Conservation (phyloP, 2,329 filamentous ascomycete species). For the Fusarium sororula region DNA sequence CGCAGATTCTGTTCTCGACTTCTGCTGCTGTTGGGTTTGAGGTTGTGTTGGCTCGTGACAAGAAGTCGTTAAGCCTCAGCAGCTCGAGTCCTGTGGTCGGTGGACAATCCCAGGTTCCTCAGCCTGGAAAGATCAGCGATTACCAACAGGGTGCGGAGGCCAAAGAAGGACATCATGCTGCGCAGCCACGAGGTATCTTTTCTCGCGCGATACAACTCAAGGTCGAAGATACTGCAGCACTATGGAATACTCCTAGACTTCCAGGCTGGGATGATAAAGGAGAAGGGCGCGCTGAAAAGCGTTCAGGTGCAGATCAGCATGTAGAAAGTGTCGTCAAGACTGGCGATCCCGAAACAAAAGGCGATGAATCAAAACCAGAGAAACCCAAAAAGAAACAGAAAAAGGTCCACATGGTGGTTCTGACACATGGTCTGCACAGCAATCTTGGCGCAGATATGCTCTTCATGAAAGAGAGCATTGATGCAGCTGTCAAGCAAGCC, state of each 20-base stretch:
- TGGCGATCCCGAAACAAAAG: slow-evolving; percentile 43
- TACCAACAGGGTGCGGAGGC: slow-evolving; percentile 71
- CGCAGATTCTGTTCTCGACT: slow-evolving; percentile 92
- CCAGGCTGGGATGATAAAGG: slow-evolving; percentile 68
- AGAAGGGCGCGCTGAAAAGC: slow-evolving; percentile 39
- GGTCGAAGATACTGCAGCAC: slow-evolving; percentile 85
- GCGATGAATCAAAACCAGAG: slow-evolving; percentile 29
- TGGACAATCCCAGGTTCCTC: slow-evolving; percentile 59
- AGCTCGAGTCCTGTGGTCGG: slow-evolving; percentile 57
- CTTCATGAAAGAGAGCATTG: slow-evolving; percentile 96
- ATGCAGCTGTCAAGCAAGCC: slow-evolving; percentile 79
- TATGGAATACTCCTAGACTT: slow-evolving; percentile 93
- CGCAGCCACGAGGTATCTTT: slow-evolving; percentile 79
- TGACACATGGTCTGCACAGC: slow-evolving; percentile 95
- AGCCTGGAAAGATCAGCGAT: slow-evolving; percentile 79
- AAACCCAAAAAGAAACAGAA: slow-evolving; percentile 71
- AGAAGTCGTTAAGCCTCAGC: slow-evolving; percentile 78
- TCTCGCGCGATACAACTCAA: slow-evolving; percentile 81
- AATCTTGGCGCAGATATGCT: slow-evolving; percentile 97
- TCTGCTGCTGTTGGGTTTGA: slow-evolving; percentile 91
- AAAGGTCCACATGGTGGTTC: slow-evolving; percentile 87
- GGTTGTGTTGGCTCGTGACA: slow-evolving; percentile 83
- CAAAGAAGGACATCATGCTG: slow-evolving; percentile 67
- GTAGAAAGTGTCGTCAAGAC: slow-evolving; percentile 48
- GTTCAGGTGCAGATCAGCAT: slow-evolving; percentile 44